A percentile compares a stretch with the other conserved stretches of the same genome.
Conservation (phyloP, 2,329 filamentous ascomycete genomes). For the Penicillium sp. region DNA sequence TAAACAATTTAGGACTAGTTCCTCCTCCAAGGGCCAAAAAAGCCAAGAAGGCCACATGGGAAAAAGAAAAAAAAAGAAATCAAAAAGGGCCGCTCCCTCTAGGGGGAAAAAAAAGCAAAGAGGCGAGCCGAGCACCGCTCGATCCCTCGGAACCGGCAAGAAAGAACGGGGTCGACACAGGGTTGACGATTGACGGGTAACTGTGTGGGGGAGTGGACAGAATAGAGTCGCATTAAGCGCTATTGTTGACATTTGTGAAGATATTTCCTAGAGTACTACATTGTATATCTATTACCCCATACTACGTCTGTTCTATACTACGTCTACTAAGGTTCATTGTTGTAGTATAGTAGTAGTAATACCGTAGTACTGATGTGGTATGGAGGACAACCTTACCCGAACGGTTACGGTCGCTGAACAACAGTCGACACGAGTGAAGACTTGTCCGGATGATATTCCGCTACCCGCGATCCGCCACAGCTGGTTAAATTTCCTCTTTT, state of each 20-base stretch:
- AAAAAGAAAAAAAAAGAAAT: not conserved
- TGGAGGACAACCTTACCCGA: not conserved
- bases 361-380: not conserved
- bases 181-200: not conserved
- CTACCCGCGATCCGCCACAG: not conserved
- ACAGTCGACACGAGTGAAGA: not conserved
- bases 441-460: not conserved
- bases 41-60: constrained; percentile 6
- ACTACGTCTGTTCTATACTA: not conserved
- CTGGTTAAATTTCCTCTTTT: constrained; percentile 27
- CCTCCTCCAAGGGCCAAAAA: not conserved
- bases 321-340: not conserved
- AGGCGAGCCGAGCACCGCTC: constrained; percentile 1
- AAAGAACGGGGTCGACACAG: constrained; percentile 4
- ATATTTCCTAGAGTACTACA: not conserved
- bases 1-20: not conserved
- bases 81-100: not conserved
- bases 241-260: not conserved
- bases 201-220: not conserved
- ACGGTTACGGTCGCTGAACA: not conserved
- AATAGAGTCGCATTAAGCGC: constrained; percentile 5
- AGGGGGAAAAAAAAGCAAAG: not conserved
- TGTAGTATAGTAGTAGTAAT: not conserved
- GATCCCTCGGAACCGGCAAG: constrained; percentile 2
- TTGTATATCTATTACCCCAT: not conserved